Base-by-base conservation (phyloP, 2,329 filamentous ascomycete genomes). In the Daldinia sp. region DNA sequence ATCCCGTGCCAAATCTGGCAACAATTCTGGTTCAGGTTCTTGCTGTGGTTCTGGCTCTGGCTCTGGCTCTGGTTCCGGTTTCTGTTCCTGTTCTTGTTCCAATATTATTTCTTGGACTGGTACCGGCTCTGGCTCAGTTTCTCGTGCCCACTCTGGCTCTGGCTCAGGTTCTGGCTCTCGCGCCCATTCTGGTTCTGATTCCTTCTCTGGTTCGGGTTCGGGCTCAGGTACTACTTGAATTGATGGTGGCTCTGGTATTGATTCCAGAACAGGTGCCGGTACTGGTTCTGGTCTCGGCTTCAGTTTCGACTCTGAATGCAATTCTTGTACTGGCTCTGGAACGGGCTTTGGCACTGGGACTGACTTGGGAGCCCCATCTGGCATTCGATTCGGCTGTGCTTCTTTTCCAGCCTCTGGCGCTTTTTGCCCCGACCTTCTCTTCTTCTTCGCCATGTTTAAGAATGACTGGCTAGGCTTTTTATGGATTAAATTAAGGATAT, bases 401-500 rank as follows among this genome's bases (percentile, higher is more conserved):
- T 39, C 37, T 42, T 39, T 30, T 20, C 26, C 18, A 15, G 39
- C 37, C 15, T 57, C 54, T 10, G 54, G 54, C 1, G 54, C 37
- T 33, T 57, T 57, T 3, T 35, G 41, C 26, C 41, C 56, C 13
- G 42, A 33, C 48, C 56, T 67, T 60, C 63, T 69, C 67, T 66
- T 65, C 67, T 50, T 69, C 35, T 63, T 67, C 37, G 56, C 60
- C 63, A 66, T 67, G 37, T 67, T 66, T 15, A 46, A 26, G 5
- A 53, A 42, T 6, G 26, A 51, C 23, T 62, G 39, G 39, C 28
- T 51, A 46, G 44, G 41, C 23, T 41, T 62, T 55, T 54, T 61
- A 37, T 58, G 64, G 58, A 57, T 62, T 41, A 33, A 35, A 42
- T 50, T 30, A 42, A 48, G 39, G 28, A 59, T 67, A 60, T 63